phyloP scores from a whole-genome alignment of 805 yeast genomes.

The Naumovozyma castellii region DNA sequence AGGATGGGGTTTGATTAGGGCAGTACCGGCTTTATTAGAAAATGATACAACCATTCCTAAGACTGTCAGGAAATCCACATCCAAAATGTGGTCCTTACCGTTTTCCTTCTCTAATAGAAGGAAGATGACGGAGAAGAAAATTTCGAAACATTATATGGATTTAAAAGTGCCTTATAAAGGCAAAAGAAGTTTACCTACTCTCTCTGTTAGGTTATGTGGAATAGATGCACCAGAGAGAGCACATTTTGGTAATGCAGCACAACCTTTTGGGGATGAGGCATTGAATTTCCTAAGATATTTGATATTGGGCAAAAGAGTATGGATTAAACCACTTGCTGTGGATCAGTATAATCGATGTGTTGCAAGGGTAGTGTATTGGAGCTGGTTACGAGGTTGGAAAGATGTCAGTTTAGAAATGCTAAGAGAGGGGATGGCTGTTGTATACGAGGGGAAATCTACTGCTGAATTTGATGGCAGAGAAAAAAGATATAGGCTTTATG shows the following conservation, averaged over 20 bases:
- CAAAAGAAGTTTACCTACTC: constrained; percentile 38
- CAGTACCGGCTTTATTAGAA: constrained; percentile 43
- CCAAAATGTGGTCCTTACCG: background rate
- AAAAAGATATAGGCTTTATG: constrained; percentile 46
- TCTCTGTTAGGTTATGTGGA: constrained; percentile 79
- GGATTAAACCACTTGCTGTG: constrained; percentile 65
- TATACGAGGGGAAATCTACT: constrained; percentile 72
- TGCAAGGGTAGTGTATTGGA: constrained; percentile 54
- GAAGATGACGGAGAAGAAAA: background rate
- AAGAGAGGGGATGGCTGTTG: constrained; percentile 70
- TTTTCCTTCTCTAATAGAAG: background rate
- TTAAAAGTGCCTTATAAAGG: constrained; percentile 22
- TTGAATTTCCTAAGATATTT: constrained; percentile 62
- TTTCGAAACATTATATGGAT: constrained; percentile 19
- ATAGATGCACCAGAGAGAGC: constrained; percentile 95
- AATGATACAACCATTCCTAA: background rate
- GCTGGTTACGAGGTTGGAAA: constrained; percentile 51
- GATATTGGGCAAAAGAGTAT: constrained; percentile 56
- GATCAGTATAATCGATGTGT: constrained; percentile 91
- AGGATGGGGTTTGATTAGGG: constrained; percentile 92
- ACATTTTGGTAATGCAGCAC: constrained; percentile 90
- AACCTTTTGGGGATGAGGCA: constrained; percentile 80
- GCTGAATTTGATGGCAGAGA: constrained; percentile 85
- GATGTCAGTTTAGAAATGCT: constrained; percentile 89
- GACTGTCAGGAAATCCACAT: background rate